phyloP scores from a whole-genome alignment of 768 basidiomycete species.

The Hebeloma cylindrosporum region DNA sequence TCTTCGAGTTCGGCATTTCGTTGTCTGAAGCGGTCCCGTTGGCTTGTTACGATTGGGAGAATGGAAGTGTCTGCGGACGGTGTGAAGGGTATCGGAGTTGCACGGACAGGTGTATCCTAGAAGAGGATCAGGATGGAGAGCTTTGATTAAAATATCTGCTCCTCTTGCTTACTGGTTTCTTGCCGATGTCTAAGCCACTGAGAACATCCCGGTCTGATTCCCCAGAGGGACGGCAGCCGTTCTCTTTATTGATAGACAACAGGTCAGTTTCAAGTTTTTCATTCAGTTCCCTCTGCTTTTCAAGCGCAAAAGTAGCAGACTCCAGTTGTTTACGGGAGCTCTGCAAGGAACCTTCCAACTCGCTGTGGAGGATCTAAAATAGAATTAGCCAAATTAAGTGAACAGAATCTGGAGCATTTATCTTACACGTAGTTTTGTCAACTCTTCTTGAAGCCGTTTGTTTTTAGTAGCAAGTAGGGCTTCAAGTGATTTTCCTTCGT shows the following conservation, averaged over 20 bases:
- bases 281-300: constrained; percentile 77
- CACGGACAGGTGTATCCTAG: constrained; percentile 38
- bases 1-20: constrained; percentile 97
- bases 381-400: background rate
- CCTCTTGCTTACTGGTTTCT: constrained; percentile 44
- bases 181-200: constrained; percentile 72
- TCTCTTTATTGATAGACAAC: constrained; percentile 71
- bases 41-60: constrained; percentile 96
- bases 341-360: constrained; percentile 71
- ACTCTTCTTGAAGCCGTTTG: constrained; percentile 86
- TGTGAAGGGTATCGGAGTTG: constrained; percentile 69
- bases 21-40: constrained; percentile 96
- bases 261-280: constrained; percentile 93
- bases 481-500: constrained; percentile 83
- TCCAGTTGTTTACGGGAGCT: constrained; percentile 58
- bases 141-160: background rate
- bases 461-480: constrained; percentile 92
- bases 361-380: constrained; percentile 73
- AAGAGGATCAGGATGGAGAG: background rate
- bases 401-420: background rate
- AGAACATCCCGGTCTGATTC: constrained; percentile 54
- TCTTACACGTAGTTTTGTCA: constrained; percentile 85
- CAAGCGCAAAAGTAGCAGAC: constrained; percentile 60
- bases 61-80: constrained; percentile 89
- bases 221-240: constrained; percentile 30